Evolutionary conservation across 192 early-diverging fungal species (phyloP).

Genomic region (Paraglomus occultum): DNA sequence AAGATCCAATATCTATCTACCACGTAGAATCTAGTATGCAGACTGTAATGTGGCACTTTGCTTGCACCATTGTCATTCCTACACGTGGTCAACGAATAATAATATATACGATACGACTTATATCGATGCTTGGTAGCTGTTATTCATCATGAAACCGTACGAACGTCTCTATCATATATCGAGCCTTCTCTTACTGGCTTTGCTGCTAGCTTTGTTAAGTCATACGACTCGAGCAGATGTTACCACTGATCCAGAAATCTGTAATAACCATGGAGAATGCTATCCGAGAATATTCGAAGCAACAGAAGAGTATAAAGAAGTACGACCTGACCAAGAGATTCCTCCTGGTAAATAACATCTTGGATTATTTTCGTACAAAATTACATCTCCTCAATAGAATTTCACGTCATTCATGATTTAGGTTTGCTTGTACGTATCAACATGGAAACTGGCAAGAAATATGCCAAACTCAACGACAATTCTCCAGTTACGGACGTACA

Average conservation of each 20-base stretch:
- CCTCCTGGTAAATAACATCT: conserved; percentile 41
- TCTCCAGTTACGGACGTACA: conserved; percentile 34
- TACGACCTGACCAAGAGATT: conserved; percentile 59
- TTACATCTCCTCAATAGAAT: not conserved
- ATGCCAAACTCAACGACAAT: conserved; percentile 45
- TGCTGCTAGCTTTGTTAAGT: no score
- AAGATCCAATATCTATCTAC: no score
- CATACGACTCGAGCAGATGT: no score
- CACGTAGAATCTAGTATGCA: no score
- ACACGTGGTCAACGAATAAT: no score
- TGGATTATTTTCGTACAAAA: not conserved
- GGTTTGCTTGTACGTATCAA: conserved; percentile 65
- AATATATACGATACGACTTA: no score
- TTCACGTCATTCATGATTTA: conserved; percentile 18
- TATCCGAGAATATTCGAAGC: conserved; percentile 58
- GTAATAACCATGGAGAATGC: conserved; percentile 42
- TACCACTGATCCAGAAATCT: not conserved
- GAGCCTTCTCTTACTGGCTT: no score
- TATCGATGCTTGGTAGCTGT: no score
- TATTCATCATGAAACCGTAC: no score
- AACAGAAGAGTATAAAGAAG: conserved; percentile 56
- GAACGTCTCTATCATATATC: no score
- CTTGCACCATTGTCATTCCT: no score
- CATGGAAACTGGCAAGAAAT: conserved; percentile 53
- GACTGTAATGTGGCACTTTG: no score